A percentile compares a stretch with the other conserved stretches of the same genome.
Evolutionary conservation across 352 stramenopile genomes (phyloP).

Genomic region (Globisporangium nunn): DNA sequence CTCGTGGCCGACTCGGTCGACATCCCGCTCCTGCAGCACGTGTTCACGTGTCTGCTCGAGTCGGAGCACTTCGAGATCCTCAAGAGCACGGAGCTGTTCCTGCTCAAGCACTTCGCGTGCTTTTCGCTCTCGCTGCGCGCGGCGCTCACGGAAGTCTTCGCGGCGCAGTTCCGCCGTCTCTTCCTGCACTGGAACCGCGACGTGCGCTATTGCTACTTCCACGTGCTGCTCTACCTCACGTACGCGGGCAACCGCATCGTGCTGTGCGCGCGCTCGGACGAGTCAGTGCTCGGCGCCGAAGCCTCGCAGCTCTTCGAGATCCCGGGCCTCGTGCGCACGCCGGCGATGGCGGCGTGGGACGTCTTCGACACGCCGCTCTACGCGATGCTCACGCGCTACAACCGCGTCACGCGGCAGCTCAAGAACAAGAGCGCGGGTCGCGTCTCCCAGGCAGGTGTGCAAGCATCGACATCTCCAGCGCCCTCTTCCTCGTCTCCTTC

Average conservation of each 20-base stretch:
- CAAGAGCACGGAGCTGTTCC: constrained; percentile 56
- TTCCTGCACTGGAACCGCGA: constrained; percentile 83
- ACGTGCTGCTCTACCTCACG: constrained; percentile 74
- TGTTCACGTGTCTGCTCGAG: constrained; percentile 54
- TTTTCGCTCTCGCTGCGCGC: constrained; percentile 55
- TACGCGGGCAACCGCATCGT: constrained; percentile 73
- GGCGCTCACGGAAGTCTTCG: constrained; percentile 40
- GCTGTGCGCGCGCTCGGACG: constrained; percentile 64
- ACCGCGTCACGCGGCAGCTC: constrained; percentile 31
- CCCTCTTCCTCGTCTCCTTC: not conserved
- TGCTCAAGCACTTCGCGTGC: constrained; percentile 49
- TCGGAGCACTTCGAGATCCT: constrained; percentile 75
- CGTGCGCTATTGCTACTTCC: constrained; percentile 80
- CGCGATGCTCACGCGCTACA: constrained; percentile 42
- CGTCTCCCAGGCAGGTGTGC: not conserved
- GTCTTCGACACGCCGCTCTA: constrained; percentile 55
- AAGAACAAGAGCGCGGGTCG: constrained; percentile 1
- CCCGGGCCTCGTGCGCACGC: constrained; percentile 41
- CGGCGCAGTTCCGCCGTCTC: constrained; percentile 42
- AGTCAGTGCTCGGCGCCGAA: constrained; percentile 57
- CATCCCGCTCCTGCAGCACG: constrained; percentile 27
- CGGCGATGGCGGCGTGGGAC: constrained; percentile 38
- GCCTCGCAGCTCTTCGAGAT: constrained; percentile 65
- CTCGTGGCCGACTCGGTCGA: constrained; percentile 20
- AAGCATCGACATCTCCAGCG: not conserved